Conservation (phyloP, 768 basidiomycete genomes). For the Mycena leptocephala region DNA sequence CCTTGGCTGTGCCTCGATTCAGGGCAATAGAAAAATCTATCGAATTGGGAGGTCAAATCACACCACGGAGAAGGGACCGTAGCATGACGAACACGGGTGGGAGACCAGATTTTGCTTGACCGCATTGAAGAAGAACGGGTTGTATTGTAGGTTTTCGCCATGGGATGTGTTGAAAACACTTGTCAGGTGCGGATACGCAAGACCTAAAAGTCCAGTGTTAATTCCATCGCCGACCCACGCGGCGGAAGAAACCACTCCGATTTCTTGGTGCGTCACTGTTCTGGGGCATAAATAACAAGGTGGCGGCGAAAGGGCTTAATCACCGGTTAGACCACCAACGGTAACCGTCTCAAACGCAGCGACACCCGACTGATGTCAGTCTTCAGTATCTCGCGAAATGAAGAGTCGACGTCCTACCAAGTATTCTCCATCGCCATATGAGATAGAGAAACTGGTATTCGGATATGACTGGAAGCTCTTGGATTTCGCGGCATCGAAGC, state of each 20-base stretch:
- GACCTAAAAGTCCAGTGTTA: constrained; percentile 36
- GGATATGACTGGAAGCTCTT: constrained; percentile 32
- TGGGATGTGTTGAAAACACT: constrained; percentile 25
- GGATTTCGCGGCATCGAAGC: constrained; percentile 34
- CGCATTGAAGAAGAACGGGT: constrained; percentile 40
- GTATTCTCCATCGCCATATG: constrained; percentile 40
- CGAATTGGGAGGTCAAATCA: no score
- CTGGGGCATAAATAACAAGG: neutral
- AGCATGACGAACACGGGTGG: constrained; percentile 30
- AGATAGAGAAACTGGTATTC: constrained; percentile 30
- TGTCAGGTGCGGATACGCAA: constrained; percentile 39
- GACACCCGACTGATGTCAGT: constrained; percentile 7
- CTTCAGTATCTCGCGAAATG: neutral
- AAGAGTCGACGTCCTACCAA: neutral
- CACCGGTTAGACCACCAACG: constrained; percentile 33
- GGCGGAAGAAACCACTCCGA: constrained; percentile 37
- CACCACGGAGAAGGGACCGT: neutral
- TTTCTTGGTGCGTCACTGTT: constrained; percentile 38
- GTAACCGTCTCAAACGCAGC: constrained; percentile 40
- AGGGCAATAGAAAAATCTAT: constrained; percentile 41
- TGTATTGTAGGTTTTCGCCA: constrained; percentile 19
- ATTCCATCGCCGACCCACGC: constrained; percentile 42
- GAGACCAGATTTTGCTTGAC: constrained; percentile 33
- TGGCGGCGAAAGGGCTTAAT: neutral
- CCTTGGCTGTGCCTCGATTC: constrained; percentile 32